Conservation (phyloP, 192 early-diverging fungal genomes). For the Podila clonocystis region DNA sequence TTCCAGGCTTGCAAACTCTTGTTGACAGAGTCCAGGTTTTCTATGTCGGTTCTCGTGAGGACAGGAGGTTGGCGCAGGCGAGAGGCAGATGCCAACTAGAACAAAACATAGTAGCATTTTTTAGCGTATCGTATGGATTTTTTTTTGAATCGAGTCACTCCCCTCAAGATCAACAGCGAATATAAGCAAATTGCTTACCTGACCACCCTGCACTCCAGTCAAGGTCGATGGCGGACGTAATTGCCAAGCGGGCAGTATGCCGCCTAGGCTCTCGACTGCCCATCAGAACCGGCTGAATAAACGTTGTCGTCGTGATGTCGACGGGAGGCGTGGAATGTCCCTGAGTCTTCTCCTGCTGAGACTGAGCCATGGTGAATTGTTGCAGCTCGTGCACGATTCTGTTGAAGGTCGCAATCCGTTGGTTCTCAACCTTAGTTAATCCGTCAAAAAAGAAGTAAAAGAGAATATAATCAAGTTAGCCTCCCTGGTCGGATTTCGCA, state of each 20-base stretch:
- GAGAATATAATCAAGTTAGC: background rate
- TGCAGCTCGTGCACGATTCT: constrained; percentile 8
- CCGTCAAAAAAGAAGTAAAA: background rate
- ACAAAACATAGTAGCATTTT: background rate
- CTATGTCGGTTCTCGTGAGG: background rate
- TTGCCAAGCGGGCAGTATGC: background rate
- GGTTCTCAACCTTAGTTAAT: background rate
- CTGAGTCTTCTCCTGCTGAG: background rate
- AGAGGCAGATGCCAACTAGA: background rate
- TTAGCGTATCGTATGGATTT: background rate
- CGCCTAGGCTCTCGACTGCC: background rate
- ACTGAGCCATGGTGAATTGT: constrained; percentile 2
- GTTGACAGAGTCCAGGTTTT: background rate
- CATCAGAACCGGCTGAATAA: constrained; percentile 5
- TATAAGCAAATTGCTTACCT: background rate
- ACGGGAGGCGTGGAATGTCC: background rate
- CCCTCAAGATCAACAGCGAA: background rate
- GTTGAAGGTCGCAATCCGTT: background rate
- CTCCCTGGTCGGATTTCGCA: no score
- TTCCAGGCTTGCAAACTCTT: constrained; percentile 3
- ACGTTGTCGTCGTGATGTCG: background rate
- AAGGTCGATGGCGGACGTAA: background rate
- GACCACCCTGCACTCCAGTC: background rate
- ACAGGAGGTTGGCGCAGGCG: background rate
- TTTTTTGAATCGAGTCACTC: background rate